Conservation (phyloP, 2,329 filamentous ascomycete species). For the Endoconidiophora laricicola region DNA sequence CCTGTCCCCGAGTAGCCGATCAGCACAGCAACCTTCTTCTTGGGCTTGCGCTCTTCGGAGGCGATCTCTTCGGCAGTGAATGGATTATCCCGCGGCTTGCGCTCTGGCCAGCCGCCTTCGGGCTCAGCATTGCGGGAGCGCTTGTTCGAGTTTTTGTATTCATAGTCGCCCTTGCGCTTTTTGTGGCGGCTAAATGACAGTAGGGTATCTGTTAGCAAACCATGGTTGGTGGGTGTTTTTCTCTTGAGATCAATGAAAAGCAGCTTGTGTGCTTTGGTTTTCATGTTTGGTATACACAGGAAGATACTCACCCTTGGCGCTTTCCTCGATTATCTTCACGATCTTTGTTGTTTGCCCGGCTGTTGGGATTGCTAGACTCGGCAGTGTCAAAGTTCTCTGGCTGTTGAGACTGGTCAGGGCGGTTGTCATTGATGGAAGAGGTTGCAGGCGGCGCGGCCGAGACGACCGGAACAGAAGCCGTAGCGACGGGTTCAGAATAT, state of each 20-base stretch:
- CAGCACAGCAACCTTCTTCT: slow-evolving; percentile 90
- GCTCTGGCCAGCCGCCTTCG: slow-evolving; percentile 10
- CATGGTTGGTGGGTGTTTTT: slow-evolving; percentile 7
- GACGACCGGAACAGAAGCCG: neutral
- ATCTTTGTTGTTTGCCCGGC: neutral
- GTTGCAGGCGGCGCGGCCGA: slow-evolving; percentile 1
- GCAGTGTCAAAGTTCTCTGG: neutral
- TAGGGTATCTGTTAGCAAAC: slow-evolving; percentile 8
- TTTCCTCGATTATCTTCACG: slow-evolving; percentile 6
- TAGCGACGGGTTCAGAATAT: slow-evolving; percentile 3
- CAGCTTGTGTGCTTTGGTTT: neutral
- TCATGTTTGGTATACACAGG: neutral
- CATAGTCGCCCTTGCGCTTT: slow-evolving; percentile 12
- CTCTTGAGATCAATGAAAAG: neutral
- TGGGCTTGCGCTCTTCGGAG: slow-evolving; percentile 70
- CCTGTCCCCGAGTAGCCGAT: slow-evolving; percentile 92
- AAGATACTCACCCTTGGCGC: slow-evolving; percentile 9
- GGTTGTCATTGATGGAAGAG: neutral
- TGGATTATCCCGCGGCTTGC: slow-evolving; percentile 23
- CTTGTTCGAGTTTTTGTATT: slow-evolving; percentile 10
- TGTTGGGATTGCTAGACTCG: slow-evolving; percentile 2
- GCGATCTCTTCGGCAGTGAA: slow-evolving; percentile 68
- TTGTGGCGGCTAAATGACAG: slow-evolving; percentile 9
- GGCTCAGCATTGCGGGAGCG: slow-evolving; percentile 12
- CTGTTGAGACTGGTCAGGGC: neutral